A percentile compares a stretch with the other conserved stretches of the same genome.
phyloP scores from a whole-genome alignment of 2,329 filamentous ascomycete species.

The Colletotrichum nymphaeae region DNA sequence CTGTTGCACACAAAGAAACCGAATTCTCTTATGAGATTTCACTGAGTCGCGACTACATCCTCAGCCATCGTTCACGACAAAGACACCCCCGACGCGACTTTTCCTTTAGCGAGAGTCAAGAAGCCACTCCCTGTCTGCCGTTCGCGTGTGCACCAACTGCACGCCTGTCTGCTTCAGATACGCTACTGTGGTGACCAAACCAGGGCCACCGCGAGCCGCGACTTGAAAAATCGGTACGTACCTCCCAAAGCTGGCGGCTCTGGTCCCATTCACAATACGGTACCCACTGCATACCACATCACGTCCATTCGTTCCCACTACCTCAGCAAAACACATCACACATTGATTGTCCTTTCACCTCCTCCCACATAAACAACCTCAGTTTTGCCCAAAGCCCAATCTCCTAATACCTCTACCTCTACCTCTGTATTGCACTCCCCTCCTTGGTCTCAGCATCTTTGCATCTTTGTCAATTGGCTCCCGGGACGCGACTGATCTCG shows the following conservation, averaged over 20 bases:
- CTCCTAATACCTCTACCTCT: constrained; percentile 2
- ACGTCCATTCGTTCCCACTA: constrained; percentile 34
- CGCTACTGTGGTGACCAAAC: constrained; percentile 36
- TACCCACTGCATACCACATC: constrained; percentile 35
- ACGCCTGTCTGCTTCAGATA: constrained; percentile 1
- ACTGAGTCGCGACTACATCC: constrained; percentile 2
- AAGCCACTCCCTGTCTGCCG: constrained; percentile 29
- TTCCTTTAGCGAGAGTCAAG: constrained; percentile 24
- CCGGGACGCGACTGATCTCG: constrained; percentile 24
- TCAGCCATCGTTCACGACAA: constrained; percentile 21
- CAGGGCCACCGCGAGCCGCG: constrained; percentile 24
- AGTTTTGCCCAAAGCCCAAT: not conserved
- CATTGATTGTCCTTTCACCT: constrained; percentile 17
- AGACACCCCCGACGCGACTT: constrained; percentile 25
- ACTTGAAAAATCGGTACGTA: constrained; percentile 26
- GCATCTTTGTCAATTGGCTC: constrained; percentile 19
- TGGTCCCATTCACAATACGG: constrained; percentile 22
- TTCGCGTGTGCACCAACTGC: constrained; percentile 16
- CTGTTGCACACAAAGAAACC: constrained; percentile 4
- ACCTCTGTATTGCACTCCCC: constrained; percentile 7
- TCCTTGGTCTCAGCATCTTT: not conserved
- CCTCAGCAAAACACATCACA: constrained; percentile 35
- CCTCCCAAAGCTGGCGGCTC: not conserved
- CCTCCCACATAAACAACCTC: constrained; percentile 29
- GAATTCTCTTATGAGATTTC: not conserved